Percentiles rank a stretch among this genome's conserved stretches.
phyloP scores from a whole-genome alignment of 495 filamentous ascomycete genomes.

The Aeminium ludgeri region DNA sequence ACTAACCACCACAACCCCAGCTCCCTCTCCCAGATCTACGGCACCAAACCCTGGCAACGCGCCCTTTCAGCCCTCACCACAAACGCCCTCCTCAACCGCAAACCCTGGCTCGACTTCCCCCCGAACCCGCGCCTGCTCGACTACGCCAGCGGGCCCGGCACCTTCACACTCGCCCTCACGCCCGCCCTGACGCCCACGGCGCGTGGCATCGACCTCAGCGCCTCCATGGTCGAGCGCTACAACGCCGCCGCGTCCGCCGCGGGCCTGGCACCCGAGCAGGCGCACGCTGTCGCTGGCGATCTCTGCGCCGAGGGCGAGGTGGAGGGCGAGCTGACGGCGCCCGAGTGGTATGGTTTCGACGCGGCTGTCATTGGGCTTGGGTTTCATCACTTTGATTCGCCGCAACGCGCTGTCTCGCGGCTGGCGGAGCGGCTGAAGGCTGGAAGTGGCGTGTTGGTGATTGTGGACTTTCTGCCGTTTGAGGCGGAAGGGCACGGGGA shows the following conservation, averaged over 20 bases:
- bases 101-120: conserved; percentile 44
- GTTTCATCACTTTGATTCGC: conserved; percentile 57
- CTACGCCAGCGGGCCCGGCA: conserved; percentile 60
- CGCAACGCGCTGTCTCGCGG: conserved; percentile 35
- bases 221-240: conserved; percentile 46
- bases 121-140: conserved; percentile 44
- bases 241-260: conserved; percentile 27
- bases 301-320: conserved; percentile 2
- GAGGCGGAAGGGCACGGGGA: background rate
- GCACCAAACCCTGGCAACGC: conserved; percentile 27
- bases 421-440: conserved; percentile 42
- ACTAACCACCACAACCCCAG: conserved; percentile 22
- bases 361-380: conserved; percentile 47
- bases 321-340: conserved; percentile 4
- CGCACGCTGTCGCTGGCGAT: conserved; percentile 10
- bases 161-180: conserved; percentile 41
- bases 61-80: conserved; percentile 23
- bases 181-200: conserved; percentile 40
- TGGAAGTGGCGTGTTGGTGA: conserved; percentile 41
- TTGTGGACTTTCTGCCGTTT: conserved; percentile 42
- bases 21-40: conserved; percentile 31
- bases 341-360: conserved; percentile 44
- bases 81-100: conserved; percentile 32
- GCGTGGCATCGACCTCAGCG: conserved; percentile 49
- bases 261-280: conserved; percentile 5